Evolutionary conservation across 1,284 basidiomycete species (phyloP).

Genomic region (Ustilago esculenta): DNA sequence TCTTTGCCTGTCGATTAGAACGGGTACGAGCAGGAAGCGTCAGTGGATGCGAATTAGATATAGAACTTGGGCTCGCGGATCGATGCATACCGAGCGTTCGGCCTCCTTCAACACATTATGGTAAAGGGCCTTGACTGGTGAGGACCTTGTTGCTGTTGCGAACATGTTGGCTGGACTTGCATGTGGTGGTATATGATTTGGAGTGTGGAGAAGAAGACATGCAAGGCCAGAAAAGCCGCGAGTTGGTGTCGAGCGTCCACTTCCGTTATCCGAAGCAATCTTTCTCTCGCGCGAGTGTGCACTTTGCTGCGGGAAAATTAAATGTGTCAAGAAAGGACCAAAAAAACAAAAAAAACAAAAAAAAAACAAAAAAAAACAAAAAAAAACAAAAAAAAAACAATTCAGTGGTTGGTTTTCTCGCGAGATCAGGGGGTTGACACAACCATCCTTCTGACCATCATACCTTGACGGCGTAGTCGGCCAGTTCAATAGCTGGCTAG

Average conservation of each 20-base stretch:
- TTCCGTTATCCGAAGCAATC: conserved; percentile 24
- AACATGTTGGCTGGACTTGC: conserved; percentile 15
- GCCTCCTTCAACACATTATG: conserved; percentile 32
- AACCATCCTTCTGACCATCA: conserved; percentile 17
- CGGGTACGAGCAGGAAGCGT: no score
- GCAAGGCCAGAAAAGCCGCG: not conserved
- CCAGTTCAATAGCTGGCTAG: not conserved
- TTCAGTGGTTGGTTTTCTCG: not conserved
- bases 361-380: no score
- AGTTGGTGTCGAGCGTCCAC: conserved; percentile 3
- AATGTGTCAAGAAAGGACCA: not conserved
- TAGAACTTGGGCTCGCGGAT: no score
- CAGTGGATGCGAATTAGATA: no score
- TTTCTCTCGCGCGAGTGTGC: conserved; percentile 20
- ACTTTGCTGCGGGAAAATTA: not conserved
- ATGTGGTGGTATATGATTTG: not conserved
- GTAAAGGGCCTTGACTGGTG: conserved; percentile 30
- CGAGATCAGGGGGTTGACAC: no score
- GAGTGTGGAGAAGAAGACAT: not conserved
- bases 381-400: not conserved
- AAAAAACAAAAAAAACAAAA: not conserved
- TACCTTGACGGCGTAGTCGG: no score
- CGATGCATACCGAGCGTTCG: conserved; percentile 20
- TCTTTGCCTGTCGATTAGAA: conserved; percentile 37
- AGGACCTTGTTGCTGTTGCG: conserved; percentile 22